These are phyloP conservation scores for Cenchrus purpureus DNA, from an alignment of 176 grass and related monocot genomes.

Conservation along the genomic window DNA sequence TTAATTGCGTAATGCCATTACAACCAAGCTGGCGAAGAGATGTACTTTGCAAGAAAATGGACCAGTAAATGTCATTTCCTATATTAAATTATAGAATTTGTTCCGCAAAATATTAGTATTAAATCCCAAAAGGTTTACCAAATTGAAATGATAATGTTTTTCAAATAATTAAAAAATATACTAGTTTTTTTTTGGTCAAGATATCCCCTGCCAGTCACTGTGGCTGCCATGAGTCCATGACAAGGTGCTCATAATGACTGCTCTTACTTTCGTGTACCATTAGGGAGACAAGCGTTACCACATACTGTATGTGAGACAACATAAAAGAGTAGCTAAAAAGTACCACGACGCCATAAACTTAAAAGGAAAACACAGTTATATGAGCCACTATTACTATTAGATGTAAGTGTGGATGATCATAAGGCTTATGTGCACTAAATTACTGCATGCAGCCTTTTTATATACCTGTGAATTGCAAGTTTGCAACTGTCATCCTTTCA, in stretches of 20 bases:
- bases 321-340: slow-evolving; percentile 26
- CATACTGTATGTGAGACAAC: neutral
- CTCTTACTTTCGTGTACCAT: slow-evolving; percentile 24
- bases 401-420: slow-evolving; percentile 26
- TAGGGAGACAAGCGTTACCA: slow-evolving; percentile 34
- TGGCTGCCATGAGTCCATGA: neutral
- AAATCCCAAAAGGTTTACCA: neutral
- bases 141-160: neutral
- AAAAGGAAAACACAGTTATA: neutral
- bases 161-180: neutral
- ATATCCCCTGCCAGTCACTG: neutral
- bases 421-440: slow-evolving; percentile 22
- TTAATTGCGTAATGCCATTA: neutral
- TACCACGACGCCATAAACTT: slow-evolving; percentile 12
- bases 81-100: neutral
- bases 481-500: slow-evolving; percentile 14
- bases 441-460: neutral
- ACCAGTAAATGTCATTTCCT: neutral
- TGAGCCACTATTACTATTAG: neutral
- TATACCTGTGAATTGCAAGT: slow-evolving; percentile 11
- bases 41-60: neutral
- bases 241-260: neutral
- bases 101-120: slow-evolving; percentile 1
- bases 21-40: neutral
- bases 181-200: neutral